Conservation (phyloP, 148 eudicot species). For the Pouteria glomerata region DNA sequence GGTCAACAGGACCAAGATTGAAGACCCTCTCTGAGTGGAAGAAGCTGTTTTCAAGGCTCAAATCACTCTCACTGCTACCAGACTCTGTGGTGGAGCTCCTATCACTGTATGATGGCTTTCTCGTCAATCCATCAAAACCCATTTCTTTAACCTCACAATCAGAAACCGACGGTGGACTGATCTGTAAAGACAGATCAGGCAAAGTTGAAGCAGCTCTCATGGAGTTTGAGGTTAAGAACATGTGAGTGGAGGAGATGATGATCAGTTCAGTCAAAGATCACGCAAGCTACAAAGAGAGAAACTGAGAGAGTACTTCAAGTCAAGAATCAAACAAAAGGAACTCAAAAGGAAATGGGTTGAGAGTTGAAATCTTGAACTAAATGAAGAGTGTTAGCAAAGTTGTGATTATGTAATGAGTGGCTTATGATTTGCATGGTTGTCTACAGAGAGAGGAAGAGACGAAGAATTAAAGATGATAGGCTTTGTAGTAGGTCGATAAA, state of each 20-base stretch:
- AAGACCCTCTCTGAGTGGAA: constrained; percentile 7
- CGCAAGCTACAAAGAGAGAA: too few relatives aligned
- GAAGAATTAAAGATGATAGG: constrained; percentile 5
- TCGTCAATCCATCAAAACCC: constrained; percentile 11
- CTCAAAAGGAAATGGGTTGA: not conserved
- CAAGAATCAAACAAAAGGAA: not conserved
- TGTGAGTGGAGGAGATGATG: not conserved
- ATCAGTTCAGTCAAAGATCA: too few relatives aligned
- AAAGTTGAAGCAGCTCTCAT: constrained; percentile 8
- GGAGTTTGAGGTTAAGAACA: constrained; percentile 21
- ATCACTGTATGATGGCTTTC: constrained; percentile 13
- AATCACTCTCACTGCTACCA: constrained; percentile 39
- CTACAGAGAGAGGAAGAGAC: constrained; percentile 16
- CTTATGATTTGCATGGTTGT: constrained; percentile 68
- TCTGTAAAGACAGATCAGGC: constrained; percentile 79
- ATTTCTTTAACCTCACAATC: constrained; percentile 8
- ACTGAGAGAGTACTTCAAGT: not conserved
- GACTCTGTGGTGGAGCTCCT: constrained; percentile 33
- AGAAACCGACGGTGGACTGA: constrained; percentile 53
- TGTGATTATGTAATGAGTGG: constrained; percentile 77
- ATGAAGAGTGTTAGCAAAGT: not conserved
- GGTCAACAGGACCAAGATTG: constrained; percentile 13
- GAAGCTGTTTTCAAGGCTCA: constrained; percentile 41
- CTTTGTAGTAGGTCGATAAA: constrained; percentile 15
- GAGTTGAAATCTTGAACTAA: not conserved